Conservation (phyloP, 345 rosid species). For the Pseudoturritis turrita region DNA sequence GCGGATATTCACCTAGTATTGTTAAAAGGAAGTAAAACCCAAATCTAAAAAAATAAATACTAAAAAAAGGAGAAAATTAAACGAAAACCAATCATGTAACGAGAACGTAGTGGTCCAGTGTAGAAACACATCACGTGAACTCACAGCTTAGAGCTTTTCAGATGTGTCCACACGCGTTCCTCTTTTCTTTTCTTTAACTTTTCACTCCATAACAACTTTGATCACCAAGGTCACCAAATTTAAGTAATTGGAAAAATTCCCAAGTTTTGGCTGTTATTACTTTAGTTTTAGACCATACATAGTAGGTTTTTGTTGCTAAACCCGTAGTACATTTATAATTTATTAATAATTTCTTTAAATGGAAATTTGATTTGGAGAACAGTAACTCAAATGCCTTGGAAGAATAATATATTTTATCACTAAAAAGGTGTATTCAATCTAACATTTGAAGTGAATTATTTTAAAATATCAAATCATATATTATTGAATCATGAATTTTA, state of each 20-base stretch:
- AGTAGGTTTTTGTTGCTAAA: no score
- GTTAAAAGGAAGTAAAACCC: not conserved
- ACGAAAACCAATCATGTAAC: conserved; percentile 39
- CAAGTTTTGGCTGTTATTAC: not conserved
- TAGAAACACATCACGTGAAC: conserved; percentile 57
- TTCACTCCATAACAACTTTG: not conserved
- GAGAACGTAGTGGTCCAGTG: conserved; percentile 42
- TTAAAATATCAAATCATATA: no score
- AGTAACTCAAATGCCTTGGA: not conserved
- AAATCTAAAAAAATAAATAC: not conserved
- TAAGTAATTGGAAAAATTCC: not conserved
- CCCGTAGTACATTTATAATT: no score
- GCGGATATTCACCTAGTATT: no score
- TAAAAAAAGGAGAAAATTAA: not conserved
- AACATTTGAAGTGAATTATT: no score
- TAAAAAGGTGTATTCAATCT: no score
- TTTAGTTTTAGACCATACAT: not conserved
- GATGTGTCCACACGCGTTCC: conserved; percentile 16
- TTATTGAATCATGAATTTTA: no score
- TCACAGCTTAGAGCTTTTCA: conserved; percentile 35
- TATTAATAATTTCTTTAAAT: not conserved
- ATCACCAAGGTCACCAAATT: not conserved
- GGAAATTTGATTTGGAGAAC: not conserved
- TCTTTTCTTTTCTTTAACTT: not conserved
- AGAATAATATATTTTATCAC: not conserved